Percentiles rank a stretch among this genome's conserved stretches.
Conservation (phyloP, 1,284 basidiomycete genomes). For the Ustilago sp. region DNA sequence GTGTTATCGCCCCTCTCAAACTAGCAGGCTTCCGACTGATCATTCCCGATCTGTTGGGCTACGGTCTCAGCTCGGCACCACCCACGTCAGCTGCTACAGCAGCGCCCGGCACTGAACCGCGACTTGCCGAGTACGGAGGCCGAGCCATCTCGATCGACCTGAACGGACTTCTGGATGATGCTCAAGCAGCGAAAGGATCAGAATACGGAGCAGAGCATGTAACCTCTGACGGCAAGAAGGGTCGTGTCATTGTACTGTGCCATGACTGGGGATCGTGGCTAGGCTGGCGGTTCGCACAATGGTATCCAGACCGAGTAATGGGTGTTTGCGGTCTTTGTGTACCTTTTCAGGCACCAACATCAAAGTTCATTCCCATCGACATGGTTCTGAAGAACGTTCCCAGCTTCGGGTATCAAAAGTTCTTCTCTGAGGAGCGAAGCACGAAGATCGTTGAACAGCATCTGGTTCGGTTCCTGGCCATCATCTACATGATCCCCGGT, state of each 20-base stretch:
- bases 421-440: slow-evolving; percentile 53
- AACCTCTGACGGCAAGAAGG: slow-evolving; percentile 38
- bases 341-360: slow-evolving; percentile 47
- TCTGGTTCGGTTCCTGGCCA: slow-evolving; percentile 52
- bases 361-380: slow-evolving; percentile 42
- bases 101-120: slow-evolving; percentile 22
- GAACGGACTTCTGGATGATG: slow-evolving; percentile 55
- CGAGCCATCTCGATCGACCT: slow-evolving; percentile 54
- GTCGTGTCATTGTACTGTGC: slow-evolving; percentile 54
- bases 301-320: slow-evolving; percentile 51
- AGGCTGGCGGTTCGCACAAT: slow-evolving; percentile 55
- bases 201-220: slow-evolving; percentile 41
- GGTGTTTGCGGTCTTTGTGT: slow-evolving; percentile 58
- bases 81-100: slow-evolving; percentile 30
- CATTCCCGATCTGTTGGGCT: slow-evolving; percentile 60
- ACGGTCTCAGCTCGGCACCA: slow-evolving; percentile 49
- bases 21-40: slow-evolving; percentile 54
- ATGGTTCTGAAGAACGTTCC: slow-evolving; percentile 44
- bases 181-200: slow-evolving; percentile 39
- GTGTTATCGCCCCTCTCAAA: slow-evolving; percentile 42
- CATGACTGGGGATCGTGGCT: slow-evolving; percentile 64
- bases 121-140: slow-evolving; percentile 58
- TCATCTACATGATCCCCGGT: slow-evolving; percentile 53
- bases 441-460: slow-evolving; percentile 59
- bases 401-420: slow-evolving; percentile 60